Conservation (phyloP, 257 asterid genomes). For the Ilex asprella region DNA sequence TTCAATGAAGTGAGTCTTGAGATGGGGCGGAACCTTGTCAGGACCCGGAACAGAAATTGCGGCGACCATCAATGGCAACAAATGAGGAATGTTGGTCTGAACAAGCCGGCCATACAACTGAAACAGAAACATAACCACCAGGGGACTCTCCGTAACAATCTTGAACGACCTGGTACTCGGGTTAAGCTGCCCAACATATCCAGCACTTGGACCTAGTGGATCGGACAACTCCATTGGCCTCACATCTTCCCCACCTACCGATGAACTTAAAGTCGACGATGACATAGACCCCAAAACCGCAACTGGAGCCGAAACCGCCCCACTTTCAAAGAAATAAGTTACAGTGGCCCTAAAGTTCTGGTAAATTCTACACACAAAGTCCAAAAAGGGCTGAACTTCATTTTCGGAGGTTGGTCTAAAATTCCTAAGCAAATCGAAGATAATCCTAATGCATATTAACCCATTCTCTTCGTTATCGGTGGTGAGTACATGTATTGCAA, state of each 20-base stretch:
- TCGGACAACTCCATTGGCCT: conserved; percentile 77
- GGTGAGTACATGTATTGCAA: conserved; percentile 92
- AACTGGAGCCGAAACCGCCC: conserved; percentile 80
- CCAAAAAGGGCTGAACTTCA: conserved; percentile 98
- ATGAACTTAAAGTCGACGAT: conserved; percentile 19
- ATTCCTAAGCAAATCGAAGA: conserved; percentile 93
- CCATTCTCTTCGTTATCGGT: conserved; percentile 96
- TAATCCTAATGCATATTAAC: conserved; percentile 85
- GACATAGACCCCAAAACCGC: conserved; percentile 54
- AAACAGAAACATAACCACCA: conserved; percentile 97
- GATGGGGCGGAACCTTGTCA: conserved; percentile 76
- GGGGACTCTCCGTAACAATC: conserved; percentile 96
- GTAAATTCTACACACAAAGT: conserved; percentile 94
- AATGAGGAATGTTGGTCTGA: conserved; percentile 92
- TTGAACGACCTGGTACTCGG: conserved; percentile 98
- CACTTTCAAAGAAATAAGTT: conserved; percentile 90
- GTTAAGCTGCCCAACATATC: conserved; percentile 68
- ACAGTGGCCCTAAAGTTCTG: conserved; percentile 89
- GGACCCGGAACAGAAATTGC: conserved; percentile 99
- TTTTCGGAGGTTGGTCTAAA: conserved; percentile 84
- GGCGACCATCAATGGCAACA: conserved; percentile 88
- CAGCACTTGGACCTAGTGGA: conserved; percentile 59
- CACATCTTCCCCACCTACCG: conserved; percentile 67
- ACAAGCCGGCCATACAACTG: conserved; percentile 93
- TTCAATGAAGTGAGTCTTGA: conserved; percentile 86